Base-by-base conservation (phyloP, 2,329 filamentous ascomycete species). In the Boeremia lycopersici region DNA sequence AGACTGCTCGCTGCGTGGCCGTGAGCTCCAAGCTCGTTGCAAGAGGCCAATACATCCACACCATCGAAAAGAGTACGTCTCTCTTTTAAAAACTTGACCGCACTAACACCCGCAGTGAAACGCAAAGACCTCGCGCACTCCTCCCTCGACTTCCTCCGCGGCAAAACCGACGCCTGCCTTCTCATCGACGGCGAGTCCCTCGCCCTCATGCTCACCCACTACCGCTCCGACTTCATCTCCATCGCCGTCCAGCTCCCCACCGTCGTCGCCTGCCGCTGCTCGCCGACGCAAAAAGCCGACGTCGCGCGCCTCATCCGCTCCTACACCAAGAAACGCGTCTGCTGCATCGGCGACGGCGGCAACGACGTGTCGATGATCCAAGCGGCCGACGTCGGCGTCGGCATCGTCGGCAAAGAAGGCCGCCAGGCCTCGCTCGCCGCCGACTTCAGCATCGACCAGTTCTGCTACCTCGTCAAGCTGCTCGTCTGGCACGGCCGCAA, bases 331-430 rank as follows among this genome's bases (percentile, higher is more conserved):
- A 98, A 98, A 76, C 89, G 96, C 12, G 90, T 98, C 13, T 96
- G 93, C 77, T 98, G 95, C 72, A 99, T 99, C 64, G 95, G 95
- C 33, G 95, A 99, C 70, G 95, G 95, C 62, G 95, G 96, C 66
- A 99, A 99, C 76, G 96, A 99, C 73, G 95, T 99, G 5, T 93
- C 89, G 64, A 99, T 99, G 95, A 99, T 99, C 64, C 95, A 98
- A 79, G 93, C 95, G 7, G 95, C 96, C 0, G 95, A 99, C 69
- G 93, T 99, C 0, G 96, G 96, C 57, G 93, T 99, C 25, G 95
- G 95, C 57, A 99, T 99, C 59, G 95, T 98, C 0, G 95, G 95
- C 56, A 99, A 99, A 79, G 95, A 99, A 79, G 95, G 95, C 30
- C 87, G 91, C 19, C 95, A 99, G 79, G 95, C 95, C 31, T 95